phyloP scores from a whole-genome alignment of 345 rosid species.

The Alliaria petiolata region DNA sequence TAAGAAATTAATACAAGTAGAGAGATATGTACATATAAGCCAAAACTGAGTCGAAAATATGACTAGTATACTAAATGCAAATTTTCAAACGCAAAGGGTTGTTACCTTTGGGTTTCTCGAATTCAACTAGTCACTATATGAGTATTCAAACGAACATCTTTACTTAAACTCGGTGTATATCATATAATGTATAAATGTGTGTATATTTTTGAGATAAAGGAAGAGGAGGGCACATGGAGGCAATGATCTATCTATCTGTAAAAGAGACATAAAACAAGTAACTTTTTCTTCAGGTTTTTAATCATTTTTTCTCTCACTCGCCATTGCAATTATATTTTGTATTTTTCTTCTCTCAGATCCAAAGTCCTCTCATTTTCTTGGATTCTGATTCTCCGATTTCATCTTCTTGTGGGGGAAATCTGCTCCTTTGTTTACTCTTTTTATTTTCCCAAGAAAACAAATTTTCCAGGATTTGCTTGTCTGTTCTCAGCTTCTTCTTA shows the following conservation, averaged over 20 bases:
- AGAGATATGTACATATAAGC: too few relatives aligned
- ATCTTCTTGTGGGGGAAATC: not conserved
- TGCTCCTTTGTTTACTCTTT: slow-evolving; percentile 6
- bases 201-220: not conserved
- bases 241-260: slow-evolving; percentile 26
- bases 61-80: not conserved
- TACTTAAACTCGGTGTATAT: not conserved
- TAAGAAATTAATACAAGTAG: not conserved
- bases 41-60: not conserved
- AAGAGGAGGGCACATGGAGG: slow-evolving; percentile 24
- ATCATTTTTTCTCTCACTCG: not conserved
- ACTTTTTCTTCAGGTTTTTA: not conserved
- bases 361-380: slow-evolving; percentile 36
- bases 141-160: not conserved
- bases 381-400: slow-evolving; percentile 35
- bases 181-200: too few relatives aligned
- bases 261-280: slow-evolving; percentile 9
- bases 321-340: not conserved
- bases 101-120: not conserved
- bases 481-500: slow-evolving; percentile 14
- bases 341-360: slow-evolving; percentile 34
- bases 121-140: not conserved
- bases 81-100: not conserved
- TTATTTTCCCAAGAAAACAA: slow-evolving; percentile 22
- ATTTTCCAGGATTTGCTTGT: slow-evolving; percentile 20